phyloP scores from a whole-genome alignment of 2,329 filamentous ascomycete genomes.

The Pseudophaeomoniella oleicola region DNA sequence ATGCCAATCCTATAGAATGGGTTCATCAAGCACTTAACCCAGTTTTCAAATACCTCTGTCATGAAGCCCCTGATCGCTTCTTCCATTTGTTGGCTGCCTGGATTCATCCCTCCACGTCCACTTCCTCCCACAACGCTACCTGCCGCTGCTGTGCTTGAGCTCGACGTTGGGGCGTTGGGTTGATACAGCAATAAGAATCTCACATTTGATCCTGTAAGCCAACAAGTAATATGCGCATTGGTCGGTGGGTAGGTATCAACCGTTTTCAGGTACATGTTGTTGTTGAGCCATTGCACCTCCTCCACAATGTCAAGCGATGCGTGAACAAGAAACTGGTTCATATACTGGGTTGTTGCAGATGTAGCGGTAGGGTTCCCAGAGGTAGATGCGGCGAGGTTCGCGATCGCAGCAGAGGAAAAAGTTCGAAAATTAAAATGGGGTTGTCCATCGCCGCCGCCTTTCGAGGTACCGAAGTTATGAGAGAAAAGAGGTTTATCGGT shows the following conservation, averaged over 20 bases:
- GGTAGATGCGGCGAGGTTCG: background rate
- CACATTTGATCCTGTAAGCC: slow-evolving; percentile 80
- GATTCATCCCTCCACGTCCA: slow-evolving; percentile 56
- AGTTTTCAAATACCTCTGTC: slow-evolving; percentile 86
- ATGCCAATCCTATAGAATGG: slow-evolving; percentile 84
- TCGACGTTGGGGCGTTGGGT: slow-evolving; percentile 38
- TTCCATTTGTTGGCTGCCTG: slow-evolving; percentile 77
- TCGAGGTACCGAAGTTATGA: slow-evolving; percentile 91
- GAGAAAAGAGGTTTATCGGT: slow-evolving; percentile 95
- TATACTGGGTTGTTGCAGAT: slow-evolving; percentile 65
- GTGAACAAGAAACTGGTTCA: slow-evolving; percentile 97
- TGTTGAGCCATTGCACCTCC: slow-evolving; percentile 84
- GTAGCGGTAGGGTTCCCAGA: slow-evolving; percentile 3
- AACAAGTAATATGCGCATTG: slow-evolving; percentile 87
- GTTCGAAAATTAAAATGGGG: slow-evolving; percentile 55
- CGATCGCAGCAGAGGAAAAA: slow-evolving; percentile 38
- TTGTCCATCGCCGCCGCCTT: slow-evolving; percentile 85
- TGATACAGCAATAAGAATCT: slow-evolving; percentile 92
- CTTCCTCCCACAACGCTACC: background rate
- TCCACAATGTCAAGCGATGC: slow-evolving; percentile 89
- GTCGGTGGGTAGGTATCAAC: slow-evolving; percentile 78
- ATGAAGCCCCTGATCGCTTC: slow-evolving; percentile 95
- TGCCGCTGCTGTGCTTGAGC: slow-evolving; percentile 44
- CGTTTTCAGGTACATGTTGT: slow-evolving; percentile 88
- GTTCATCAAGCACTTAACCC: slow-evolving; percentile 94